Conservation (phyloP, 805 yeast genomes). For the Osmozyma mogii region DNA sequence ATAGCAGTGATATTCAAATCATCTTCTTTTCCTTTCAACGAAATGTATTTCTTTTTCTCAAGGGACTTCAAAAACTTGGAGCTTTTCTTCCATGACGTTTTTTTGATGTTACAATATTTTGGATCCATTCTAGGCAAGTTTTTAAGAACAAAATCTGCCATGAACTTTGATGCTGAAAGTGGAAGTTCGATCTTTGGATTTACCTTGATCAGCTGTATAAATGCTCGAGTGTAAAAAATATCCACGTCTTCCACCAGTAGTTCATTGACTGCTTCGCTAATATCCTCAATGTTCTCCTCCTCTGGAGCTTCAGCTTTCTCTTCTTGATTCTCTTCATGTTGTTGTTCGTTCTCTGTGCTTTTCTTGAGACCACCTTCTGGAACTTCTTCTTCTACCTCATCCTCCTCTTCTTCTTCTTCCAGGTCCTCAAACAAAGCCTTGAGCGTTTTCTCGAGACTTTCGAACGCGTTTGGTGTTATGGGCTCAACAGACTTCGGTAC, state of each 20-base stretch:
- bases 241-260: conserved; percentile 64
- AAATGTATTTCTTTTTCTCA: conserved; percentile 66
- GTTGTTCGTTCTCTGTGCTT: not conserved
- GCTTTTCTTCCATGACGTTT: conserved; percentile 84
- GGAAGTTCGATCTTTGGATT: conserved; percentile 55
- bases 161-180: conserved; percentile 62
- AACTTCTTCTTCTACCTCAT: not conserved
- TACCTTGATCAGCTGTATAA: conserved; percentile 56
- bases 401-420: conserved; percentile 1
- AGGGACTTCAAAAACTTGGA: conserved; percentile 78
- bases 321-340: not conserved
- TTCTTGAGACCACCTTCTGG: no score
- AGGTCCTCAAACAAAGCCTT: no score
- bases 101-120: conserved; percentile 53
- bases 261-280: conserved; percentile 30
- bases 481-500: conserved; percentile 21
- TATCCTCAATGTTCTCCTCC: conserved; percentile 11
- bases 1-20: conserved; percentile 45
- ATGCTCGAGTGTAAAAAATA: conserved; percentile 61
- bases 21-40: conserved; percentile 78
- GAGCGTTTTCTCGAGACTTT: no score
- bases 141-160: conserved; percentile 58
- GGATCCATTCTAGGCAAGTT: conserved; percentile 67
- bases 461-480: no score
- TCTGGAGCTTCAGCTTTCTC: not conserved